These are phyloP conservation scores for Pyrenochaeta sp. DNA, from an alignment of 2,329 filamentous ascomycete species.

Conservation along the genomic window DNA sequence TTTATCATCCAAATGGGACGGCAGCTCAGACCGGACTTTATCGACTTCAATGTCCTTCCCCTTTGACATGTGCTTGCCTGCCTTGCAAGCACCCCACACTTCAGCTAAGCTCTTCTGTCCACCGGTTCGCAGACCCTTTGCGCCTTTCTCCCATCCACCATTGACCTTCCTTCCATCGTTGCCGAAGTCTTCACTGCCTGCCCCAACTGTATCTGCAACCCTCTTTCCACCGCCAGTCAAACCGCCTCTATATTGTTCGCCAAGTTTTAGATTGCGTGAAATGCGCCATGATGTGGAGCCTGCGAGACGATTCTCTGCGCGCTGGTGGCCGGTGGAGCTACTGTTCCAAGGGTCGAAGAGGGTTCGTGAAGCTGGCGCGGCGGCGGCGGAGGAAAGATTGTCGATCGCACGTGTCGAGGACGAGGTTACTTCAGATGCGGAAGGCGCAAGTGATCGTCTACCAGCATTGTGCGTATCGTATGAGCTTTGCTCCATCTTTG, in stretches of 20 bases:
- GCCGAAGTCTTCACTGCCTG: constrained; percentile 66
- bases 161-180: constrained; percentile 61
- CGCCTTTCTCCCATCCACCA: constrained; percentile 60
- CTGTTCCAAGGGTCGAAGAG: constrained; percentile 76
- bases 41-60: constrained; percentile 11
- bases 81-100: constrained; percentile 35
- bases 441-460: constrained; percentile 22
- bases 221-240: constrained; percentile 62
- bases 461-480: constrained; percentile 23
- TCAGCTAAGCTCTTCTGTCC: constrained; percentile 51
- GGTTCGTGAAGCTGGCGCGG: constrained; percentile 29
- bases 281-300: constrained; percentile 75
- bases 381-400: constrained; percentile 12
- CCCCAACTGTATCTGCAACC: constrained; percentile 71
- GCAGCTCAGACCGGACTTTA: neutral
- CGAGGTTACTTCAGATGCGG: constrained; percentile 15
- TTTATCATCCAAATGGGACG: neutral
- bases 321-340: constrained; percentile 79
- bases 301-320: constrained; percentile 71
- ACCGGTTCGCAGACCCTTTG: constrained; percentile 58
- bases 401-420: constrained; percentile 11
- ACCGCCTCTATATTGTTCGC: constrained; percentile 70
- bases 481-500: constrained; percentile 10
- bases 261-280: constrained; percentile 73
- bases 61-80: constrained; percentile 12